Evolutionary conservation across 2,329 filamentous ascomycete genomes (phyloP), one percentile per base, ranked within the genome.

Genomic region (Neofusicoccum sp.): DNA sequence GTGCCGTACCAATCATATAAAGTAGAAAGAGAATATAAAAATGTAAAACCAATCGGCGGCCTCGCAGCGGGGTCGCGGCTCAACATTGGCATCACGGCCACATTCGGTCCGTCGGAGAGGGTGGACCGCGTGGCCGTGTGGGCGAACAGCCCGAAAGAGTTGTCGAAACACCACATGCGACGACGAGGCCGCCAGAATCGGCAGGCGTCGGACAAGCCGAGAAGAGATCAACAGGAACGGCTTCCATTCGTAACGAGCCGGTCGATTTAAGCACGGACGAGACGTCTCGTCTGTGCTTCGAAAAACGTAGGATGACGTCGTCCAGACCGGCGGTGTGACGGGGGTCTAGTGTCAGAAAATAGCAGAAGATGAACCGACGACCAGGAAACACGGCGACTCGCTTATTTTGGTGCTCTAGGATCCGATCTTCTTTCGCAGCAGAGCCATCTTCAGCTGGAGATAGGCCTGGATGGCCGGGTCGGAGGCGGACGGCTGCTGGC

Each of bases 381-480:
- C 43, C 26, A 31, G 43, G 45, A 33, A 33, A n/a, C n/a, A 20
- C 6, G 6, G 14, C 30, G 30, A 48, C 28, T 48, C 45, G 45
- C 28, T 48, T 16, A 33, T 4, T 33, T 48, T 48, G 45, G 28
- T 16, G n/a, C 36, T 16, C n/a, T 56, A 56, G 40, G 51, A 56
- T 16, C 24, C 44, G 30, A 26, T 44, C 57, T 49, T 60, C 28
- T 43, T 49, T 38, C 51, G 51, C 12, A 63, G 51, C 8, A 63
- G 16, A 4, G 61, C 61, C 58, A 63, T 61, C 58, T 63, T 63
- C 41, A 53, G 40, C 38, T 63, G 43, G 14, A 61, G 38, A 20
- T 63, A 63, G 8, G 61, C 61, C 16, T 61, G 31, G 11, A 63
- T 34, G 40, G 61, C 61, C 5, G 61, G 61, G 34, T 63, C 61